Evolutionary conservation across 192 early-diverging fungal genomes (phyloP).

Genomic region (Coemansia erecta): DNA sequence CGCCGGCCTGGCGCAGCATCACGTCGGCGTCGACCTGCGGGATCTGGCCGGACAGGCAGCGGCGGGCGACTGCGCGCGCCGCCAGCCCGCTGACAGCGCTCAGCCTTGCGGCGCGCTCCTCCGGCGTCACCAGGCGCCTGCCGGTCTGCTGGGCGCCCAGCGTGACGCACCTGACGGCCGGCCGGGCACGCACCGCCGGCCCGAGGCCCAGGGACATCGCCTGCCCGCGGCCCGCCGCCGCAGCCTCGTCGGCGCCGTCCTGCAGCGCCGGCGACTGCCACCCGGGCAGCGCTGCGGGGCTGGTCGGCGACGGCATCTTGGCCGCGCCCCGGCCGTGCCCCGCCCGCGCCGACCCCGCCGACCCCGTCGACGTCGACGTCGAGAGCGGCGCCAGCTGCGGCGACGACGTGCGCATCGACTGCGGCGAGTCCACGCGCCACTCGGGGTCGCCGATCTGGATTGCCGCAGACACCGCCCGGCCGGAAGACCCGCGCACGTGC

Average conservation of each 20-base stretch:
- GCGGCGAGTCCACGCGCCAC: conserved; percentile 51
- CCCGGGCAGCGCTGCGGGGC: conserved; percentile 12
- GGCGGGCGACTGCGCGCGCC: conserved; percentile 46
- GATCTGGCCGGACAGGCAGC: conserved; percentile 50
- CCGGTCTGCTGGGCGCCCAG: conserved; percentile 26
- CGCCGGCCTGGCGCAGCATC: conserved; percentile 24
- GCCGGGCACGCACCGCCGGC: neutral
- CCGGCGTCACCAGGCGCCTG: conserved; percentile 35
- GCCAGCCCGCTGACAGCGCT: conserved; percentile 51
- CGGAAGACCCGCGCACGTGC: neutral
- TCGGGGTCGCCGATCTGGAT: conserved; percentile 55
- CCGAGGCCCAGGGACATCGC: conserved; percentile 27
- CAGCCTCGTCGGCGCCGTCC: neutral
- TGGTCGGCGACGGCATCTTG: conserved; percentile 38
- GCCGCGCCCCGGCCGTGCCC: neutral
- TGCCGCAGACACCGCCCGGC: conserved; percentile 25
- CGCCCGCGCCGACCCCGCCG: neutral
- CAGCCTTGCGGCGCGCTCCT: conserved; percentile 46
- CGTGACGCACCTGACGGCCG: conserved; percentile 18
- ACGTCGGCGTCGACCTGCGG: conserved; percentile 24
- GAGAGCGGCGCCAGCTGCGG: conserved; percentile 15
- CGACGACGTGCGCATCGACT: conserved; percentile 23
- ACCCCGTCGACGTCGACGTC: neutral
- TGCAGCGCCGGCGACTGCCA: conserved; percentile 1
- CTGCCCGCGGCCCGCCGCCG: conserved; percentile 4